phyloP scores from a whole-genome alignment of 2,329 filamentous ascomycete genomes.

The Lachnellula cervina region DNA sequence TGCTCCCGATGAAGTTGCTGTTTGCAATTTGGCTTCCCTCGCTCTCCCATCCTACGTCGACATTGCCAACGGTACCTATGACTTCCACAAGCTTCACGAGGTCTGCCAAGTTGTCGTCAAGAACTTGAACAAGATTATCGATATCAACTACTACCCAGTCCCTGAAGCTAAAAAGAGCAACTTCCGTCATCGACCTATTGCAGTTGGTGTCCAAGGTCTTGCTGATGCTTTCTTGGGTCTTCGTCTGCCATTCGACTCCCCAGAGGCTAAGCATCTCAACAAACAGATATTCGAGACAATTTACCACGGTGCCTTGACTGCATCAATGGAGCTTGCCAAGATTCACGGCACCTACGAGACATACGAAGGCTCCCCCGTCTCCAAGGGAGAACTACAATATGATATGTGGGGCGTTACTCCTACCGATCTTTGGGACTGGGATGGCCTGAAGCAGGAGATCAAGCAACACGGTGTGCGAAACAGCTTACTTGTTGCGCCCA shows the following conservation, averaged over 20 bases:
- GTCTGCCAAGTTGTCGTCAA: constrained; percentile 87
- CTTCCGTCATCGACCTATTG: constrained; percentile 92
- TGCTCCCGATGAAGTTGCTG: constrained; percentile 94
- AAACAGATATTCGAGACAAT: constrained; percentile 99
- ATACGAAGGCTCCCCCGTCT: constrained; percentile 90
- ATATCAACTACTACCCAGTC: constrained; percentile 98
- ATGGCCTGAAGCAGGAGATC: constrained; percentile 80
- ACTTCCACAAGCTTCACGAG: constrained; percentile 96
- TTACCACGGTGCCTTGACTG: constrained; percentile 90
- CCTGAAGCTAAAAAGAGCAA: constrained; percentile 91
- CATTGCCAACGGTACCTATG: constrained; percentile 75
- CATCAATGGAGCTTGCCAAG: constrained; percentile 82
- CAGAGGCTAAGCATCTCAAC: constrained; percentile 90
- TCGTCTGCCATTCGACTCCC: constrained; percentile 93
- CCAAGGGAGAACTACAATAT: constrained; percentile 92
- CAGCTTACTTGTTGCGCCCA: constrained; percentile 89
- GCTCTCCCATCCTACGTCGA: constrained; percentile 90
- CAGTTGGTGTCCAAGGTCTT: constrained; percentile 94
- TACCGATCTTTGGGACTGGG: constrained; percentile 96
- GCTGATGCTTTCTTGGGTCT: constrained; percentile 97
- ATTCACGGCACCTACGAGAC: constrained; percentile 79
- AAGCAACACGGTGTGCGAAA: constrained; percentile 92
- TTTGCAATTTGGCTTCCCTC: constrained; percentile 95
- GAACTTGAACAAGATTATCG: constrained; percentile 98
- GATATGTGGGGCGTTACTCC: constrained; percentile 98